These are phyloP conservation scores for Radiomyces spectabilis DNA, from an alignment of 192 early-diverging fungal genomes.

Conservation along the genomic window DNA sequence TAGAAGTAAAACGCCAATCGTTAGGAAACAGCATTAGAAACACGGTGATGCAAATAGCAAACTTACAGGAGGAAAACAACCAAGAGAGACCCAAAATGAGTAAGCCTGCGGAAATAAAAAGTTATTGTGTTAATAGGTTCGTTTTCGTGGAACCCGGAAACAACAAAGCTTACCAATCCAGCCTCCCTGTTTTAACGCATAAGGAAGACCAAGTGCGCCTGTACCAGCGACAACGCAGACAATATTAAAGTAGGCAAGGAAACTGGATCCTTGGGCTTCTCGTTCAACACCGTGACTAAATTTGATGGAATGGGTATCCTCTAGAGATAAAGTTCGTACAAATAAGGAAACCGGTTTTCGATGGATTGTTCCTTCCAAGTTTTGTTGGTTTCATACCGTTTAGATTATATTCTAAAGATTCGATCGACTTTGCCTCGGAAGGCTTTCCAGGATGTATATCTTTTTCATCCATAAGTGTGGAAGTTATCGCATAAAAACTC, in stretches of 20 bases:
- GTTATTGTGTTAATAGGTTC: background rate
- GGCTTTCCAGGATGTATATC: no score
- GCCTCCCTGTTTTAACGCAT: conserved; percentile 24
- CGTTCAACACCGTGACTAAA: conserved; percentile 17
- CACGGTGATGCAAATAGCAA: no score
- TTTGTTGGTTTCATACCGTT: no score
- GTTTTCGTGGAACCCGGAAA: no score
- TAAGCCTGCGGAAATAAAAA: conserved; percentile 20
- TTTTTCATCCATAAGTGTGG: no score
- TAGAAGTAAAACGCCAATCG: conserved; percentile 4
- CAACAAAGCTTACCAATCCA: conserved; percentile 30
- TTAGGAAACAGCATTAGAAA: background rate
- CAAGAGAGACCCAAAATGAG: conserved; percentile 60
- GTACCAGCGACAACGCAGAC: conserved; percentile 77
- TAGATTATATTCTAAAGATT: no score
- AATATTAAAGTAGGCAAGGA: conserved; percentile 49
- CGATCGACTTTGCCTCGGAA: no score
- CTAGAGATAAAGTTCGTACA: no score
- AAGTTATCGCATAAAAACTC: no score
- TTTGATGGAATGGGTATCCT: no score
- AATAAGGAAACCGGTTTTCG: no score
- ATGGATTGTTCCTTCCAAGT: no score
- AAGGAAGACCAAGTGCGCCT: conserved; percentile 75
- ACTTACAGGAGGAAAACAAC: conserved; percentile 15
- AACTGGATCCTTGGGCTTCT: conserved; percentile 31